Conservation (phyloP, 2,329 filamentous ascomycete genomes). For the Chalaropsis thielavioides region DNA sequence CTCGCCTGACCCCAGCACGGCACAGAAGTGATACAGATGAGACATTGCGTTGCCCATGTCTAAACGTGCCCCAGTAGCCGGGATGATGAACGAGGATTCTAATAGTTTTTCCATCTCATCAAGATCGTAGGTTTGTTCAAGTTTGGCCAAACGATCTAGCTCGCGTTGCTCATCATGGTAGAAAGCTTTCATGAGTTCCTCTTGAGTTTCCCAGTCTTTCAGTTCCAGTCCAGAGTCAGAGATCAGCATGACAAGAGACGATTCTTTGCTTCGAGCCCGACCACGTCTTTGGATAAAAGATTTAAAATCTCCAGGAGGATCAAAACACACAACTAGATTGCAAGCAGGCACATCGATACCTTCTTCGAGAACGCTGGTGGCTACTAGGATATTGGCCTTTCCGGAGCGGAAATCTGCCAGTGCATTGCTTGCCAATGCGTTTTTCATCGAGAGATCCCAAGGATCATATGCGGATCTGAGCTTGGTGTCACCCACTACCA, state of each 20-base stretch:
- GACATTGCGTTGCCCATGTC: slow-evolving; percentile 57
- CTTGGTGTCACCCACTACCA: slow-evolving; percentile 39
- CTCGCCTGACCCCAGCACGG: slow-evolving; percentile 38
- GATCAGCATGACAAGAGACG: slow-evolving; percentile 35
- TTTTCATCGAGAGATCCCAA: slow-evolving; percentile 24
- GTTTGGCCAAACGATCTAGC: slow-evolving; percentile 29
- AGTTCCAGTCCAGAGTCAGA: not conserved
- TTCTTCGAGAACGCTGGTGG: slow-evolving; percentile 51
- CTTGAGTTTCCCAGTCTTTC: slow-evolving; percentile 44
- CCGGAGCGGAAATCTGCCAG: slow-evolving; percentile 39
- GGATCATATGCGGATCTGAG: slow-evolving; percentile 28
- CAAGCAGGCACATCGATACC: slow-evolving; percentile 53
- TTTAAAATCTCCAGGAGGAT: slow-evolving; percentile 35
- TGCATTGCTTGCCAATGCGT: slow-evolving; percentile 24
- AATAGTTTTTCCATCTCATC: slow-evolving; percentile 20
- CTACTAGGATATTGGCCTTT: slow-evolving; percentile 42
- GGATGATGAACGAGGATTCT: slow-evolving; percentile 25
- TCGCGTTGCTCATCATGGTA: slow-evolving; percentile 52
- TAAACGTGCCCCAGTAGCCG: slow-evolving; percentile 45
- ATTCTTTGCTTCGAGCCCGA: slow-evolving; percentile 36
- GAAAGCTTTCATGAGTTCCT: slow-evolving; percentile 54
- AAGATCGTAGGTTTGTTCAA: slow-evolving; percentile 31
- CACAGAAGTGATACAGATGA: slow-evolving; percentile 77
- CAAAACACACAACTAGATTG: slow-evolving; percentile 46
- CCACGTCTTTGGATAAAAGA: slow-evolving; percentile 45